Conservation (phyloP, 2,329 filamentous ascomycete genomes). For the Aureobasidium sp. region DNA sequence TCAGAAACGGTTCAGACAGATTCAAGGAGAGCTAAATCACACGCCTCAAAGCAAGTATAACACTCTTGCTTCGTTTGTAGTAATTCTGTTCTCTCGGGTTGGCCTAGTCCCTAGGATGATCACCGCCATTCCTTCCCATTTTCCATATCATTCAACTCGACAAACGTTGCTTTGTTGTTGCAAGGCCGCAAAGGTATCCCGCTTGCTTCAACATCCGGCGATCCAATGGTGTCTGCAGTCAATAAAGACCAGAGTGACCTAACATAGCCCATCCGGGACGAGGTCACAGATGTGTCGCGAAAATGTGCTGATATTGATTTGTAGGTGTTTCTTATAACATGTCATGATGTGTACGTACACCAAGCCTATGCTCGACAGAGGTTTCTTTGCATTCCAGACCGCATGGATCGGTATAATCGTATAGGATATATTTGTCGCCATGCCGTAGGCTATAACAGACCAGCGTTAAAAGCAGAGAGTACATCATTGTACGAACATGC, state of each 20-base stretch:
- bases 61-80: background rate
- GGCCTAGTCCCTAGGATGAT: background rate
- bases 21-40: background rate
- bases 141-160: background rate
- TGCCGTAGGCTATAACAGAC: constrained; percentile 21
- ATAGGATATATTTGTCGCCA: constrained; percentile 25
- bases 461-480: background rate
- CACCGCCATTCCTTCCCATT: background rate
- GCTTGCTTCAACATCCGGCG: background rate
- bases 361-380: constrained; percentile 22
- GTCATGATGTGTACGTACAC: constrained; percentile 8
- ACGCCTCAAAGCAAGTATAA: background rate
- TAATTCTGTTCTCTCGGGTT: background rate
- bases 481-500: constrained; percentile 20
- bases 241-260: background rate
- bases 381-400: constrained; percentile 23
- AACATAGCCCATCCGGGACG: background rate
- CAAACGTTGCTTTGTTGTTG: background rate
- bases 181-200: background rate
- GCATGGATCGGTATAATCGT: constrained; percentile 24
- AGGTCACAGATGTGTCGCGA: background rate
- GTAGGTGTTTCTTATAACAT: background rate
- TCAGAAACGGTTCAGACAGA: background rate
- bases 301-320: background rate
- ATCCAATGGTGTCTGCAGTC: background rate